phyloP scores from a whole-genome alignment of 2,329 filamentous ascomycete species.

The Apiospora kogelbergensis region DNA sequence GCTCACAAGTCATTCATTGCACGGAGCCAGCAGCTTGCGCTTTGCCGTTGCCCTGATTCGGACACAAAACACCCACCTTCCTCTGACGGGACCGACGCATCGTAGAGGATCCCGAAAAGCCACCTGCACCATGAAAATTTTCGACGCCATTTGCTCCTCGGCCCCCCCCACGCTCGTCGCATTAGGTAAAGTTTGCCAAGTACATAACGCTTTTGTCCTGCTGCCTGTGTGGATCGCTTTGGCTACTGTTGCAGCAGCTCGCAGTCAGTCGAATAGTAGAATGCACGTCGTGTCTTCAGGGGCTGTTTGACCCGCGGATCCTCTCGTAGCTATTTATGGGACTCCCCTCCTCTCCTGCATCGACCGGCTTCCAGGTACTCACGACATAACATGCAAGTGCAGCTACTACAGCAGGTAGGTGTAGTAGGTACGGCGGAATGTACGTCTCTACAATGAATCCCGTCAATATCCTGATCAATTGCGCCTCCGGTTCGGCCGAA shows the following conservation, averaged over 20 bases:
- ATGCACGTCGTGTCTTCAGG: background rate
- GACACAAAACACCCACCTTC: background rate
- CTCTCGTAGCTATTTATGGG: background rate
- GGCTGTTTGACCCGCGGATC: background rate
- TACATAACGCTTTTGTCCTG: background rate
- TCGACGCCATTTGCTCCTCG: background rate
- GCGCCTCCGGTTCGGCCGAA: background rate
- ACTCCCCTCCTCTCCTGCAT: background rate
- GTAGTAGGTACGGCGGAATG: background rate
- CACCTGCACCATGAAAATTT: conserved; percentile 6
- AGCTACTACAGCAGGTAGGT: background rate
- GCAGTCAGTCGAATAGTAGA: background rate
- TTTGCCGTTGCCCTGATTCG: background rate
- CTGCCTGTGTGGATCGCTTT: too few species aligned
- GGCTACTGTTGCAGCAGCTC: background rate
- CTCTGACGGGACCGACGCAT: background rate
- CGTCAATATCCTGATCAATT: background rate
- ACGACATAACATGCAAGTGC: too few species aligned
- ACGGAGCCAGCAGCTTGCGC: background rate
- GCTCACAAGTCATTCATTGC: background rate
- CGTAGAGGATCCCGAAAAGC: background rate
- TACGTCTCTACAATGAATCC: background rate
- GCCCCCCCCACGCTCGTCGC: background rate
- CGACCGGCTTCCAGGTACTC: background rate
- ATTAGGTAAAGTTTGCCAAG: conserved; percentile 7